Conservation (phyloP, 2,329 filamentous ascomycete species). For the Xylaria sp. region DNA sequence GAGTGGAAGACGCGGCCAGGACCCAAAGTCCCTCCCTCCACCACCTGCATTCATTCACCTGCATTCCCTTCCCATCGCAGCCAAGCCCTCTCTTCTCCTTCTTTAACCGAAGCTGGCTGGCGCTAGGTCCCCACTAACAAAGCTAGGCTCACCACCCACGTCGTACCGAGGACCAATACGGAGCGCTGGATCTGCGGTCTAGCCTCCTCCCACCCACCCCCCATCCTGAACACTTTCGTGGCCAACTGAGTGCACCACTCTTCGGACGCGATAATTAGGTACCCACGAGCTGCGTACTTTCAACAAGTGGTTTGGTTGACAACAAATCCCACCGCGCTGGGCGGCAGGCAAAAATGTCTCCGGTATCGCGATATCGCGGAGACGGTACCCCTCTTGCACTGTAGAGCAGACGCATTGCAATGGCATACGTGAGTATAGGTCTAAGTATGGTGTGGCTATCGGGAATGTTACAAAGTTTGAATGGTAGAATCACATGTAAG, state of each 20-base stretch:
- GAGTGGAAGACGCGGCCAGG: not conserved
- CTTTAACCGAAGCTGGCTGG: slow-evolving; percentile 11
- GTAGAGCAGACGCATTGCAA: not conserved
- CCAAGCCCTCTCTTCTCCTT: slow-evolving; percentile 3
- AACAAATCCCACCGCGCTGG: not conserved
- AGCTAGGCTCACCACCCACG: slow-evolving; percentile 7
- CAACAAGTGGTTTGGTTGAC: not conserved
- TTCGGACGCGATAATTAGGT: not conserved
- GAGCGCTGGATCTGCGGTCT: slow-evolving; percentile 22
- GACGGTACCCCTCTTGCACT: not conserved
- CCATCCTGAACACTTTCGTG: not conserved
- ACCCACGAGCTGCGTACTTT: not conserved
- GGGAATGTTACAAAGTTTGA: not conserved
- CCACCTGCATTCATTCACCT: no score
- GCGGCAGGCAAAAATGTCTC: slow-evolving; percentile 20
- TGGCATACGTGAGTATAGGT: not conserved
- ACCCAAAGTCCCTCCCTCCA: not conserved
- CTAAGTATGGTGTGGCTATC: not conserved
- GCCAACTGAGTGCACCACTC: not conserved
- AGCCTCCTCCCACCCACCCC: not conserved
- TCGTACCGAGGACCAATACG: slow-evolving; percentile 25
- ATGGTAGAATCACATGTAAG: not conserved
- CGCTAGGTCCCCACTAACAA: not conserved
- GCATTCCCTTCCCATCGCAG: not conserved
- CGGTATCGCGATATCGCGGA: slow-evolving; percentile 5